Percentiles rank a stretch among this genome's conserved stretches.
Evolutionary conservation across 78 protist genomes (phyloP).

Genomic region (Guillardia theta): DNA sequence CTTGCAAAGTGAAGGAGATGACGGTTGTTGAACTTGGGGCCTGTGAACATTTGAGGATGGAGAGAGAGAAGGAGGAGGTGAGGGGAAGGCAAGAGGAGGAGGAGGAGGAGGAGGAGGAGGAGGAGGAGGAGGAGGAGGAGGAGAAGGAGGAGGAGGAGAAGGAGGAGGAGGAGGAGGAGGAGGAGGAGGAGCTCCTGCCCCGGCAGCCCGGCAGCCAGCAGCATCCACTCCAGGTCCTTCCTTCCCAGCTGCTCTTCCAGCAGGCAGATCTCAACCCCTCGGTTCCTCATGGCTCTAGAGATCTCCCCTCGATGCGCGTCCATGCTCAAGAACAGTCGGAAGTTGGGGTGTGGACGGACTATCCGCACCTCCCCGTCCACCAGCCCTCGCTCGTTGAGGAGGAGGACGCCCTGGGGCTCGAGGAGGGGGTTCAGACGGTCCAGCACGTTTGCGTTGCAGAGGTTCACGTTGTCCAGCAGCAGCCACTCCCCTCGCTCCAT

Average conservation of each 20-base stretch:
- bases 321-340: conserved; percentile 89
- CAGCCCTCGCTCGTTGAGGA: conserved; percentile 90
- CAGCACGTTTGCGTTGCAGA: conserved; percentile 96
- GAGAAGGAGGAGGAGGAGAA: neutral
- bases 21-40: too few species aligned
- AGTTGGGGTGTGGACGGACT: conserved; percentile 79
- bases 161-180: neutral
- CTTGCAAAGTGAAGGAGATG: too few species aligned
- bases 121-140: neutral
- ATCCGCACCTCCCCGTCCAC: conserved; percentile 35
- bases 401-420: conserved; percentile 91
- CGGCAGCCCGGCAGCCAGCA: neutral
- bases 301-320: conserved; percentile 95
- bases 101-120: neutral
- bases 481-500: conserved; percentile 94
- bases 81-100: neutral
- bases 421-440: conserved; percentile 98
- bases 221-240: neutral
- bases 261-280: conserved; percentile 89
- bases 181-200: neutral
- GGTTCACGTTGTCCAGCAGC: conserved; percentile 92
- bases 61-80: neutral
- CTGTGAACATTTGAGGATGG: too few species aligned
- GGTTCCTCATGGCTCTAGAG: conserved; percentile 98
- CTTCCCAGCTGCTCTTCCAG: neutral